These are phyloP conservation scores for Syzygium malaccense DNA, from an alignment of 441 rosid genomes.

Conservation along the genomic window DNA sequence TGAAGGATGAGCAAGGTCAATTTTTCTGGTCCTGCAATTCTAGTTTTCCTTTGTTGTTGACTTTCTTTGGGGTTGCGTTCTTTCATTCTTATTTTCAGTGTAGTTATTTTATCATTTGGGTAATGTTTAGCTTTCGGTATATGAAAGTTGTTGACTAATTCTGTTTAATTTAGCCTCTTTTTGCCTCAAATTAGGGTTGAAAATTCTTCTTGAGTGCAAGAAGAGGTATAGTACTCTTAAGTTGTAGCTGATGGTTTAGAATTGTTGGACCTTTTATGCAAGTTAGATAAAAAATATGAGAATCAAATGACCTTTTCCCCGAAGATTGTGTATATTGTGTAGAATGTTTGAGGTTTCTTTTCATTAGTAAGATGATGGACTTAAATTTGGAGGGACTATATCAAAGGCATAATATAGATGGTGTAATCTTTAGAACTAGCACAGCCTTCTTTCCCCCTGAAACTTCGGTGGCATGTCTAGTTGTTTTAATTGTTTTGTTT, in stretches of 20 bases:
- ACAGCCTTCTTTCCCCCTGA: background rate
- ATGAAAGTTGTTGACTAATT: background rate
- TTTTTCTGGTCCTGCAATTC: background rate
- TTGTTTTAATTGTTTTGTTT: background rate
- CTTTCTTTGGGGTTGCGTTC: background rate
- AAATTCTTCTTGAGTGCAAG: background rate
- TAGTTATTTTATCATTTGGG: background rate
- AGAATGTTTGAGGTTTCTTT: background rate
- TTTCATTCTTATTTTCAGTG: background rate
- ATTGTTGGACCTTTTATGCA: background rate
- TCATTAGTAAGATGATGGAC: background rate
- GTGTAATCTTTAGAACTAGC: background rate
- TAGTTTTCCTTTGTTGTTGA: background rate
- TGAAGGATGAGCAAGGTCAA: constrained; percentile 99
- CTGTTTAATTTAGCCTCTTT: background rate
- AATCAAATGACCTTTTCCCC: background rate
- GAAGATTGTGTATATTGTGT: background rate
- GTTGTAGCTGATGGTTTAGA: background rate
- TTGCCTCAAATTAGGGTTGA: background rate
- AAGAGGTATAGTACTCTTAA: background rate
- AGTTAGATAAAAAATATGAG: background rate
- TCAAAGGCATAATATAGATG: background rate
- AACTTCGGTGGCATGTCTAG: background rate
- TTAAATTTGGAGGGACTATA: background rate
- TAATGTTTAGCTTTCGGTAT: background rate